These are phyloP conservation scores for Lactifluus volemus DNA, from an alignment of 768 basidiomycete genomes.

Conservation along the genomic window DNA sequence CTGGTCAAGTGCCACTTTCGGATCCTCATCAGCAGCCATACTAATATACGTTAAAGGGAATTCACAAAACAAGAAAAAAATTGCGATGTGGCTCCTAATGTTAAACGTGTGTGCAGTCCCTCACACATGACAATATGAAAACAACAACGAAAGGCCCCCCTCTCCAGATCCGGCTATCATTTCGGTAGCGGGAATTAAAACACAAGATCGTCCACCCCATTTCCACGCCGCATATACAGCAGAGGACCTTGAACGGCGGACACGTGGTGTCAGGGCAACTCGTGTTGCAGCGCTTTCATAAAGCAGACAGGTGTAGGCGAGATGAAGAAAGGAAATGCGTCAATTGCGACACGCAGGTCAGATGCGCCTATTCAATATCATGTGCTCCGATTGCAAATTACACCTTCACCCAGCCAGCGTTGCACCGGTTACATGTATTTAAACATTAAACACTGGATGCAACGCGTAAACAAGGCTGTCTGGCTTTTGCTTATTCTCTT, in stretches of 20 bases:
- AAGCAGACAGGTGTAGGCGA: background rate
- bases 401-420: conserved; percentile 17
- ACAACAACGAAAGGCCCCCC: background rate
- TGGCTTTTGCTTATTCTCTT: conserved; percentile 16
- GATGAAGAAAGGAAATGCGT: background rate
- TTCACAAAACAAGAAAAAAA: background rate
- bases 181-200: background rate
- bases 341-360: background rate
- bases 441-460: conserved; percentile 11
- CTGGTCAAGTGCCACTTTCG: too few species aligned
- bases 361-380: background rate
- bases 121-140: background rate
- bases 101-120: background rate
- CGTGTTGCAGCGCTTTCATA: background rate
- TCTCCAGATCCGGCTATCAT: background rate
- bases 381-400: conserved; percentile 22
- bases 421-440: conserved; percentile 8
- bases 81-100: background rate
- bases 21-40: background rate
- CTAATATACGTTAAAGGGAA: background rate
- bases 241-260: background rate
- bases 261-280: background rate
- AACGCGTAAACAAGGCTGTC: conserved; percentile 8
- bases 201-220: background rate
- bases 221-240: background rate